A percentile compares a stretch with the other conserved stretches of the same genome.
Conservation (phyloP, 805 yeast species). For the Kazachstania martiniae region DNA sequence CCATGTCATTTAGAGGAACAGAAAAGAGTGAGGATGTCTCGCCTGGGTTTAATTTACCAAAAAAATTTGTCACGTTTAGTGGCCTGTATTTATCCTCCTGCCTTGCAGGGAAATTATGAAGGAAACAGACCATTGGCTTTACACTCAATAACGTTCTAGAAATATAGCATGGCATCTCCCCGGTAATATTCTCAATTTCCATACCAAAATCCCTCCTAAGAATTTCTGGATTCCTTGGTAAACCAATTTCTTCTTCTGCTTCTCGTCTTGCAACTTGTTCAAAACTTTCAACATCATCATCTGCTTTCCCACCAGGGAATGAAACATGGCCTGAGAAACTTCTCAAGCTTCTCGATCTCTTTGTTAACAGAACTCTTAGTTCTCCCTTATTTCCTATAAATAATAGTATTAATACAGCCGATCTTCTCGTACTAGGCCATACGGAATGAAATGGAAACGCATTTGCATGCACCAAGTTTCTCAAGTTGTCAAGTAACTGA, state of each 20-base stretch:
- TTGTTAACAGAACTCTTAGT: conserved; percentile 66
- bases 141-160: conserved; percentile 78
- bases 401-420: conserved; percentile 68
- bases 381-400: conserved; percentile 68
- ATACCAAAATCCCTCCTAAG: conserved; percentile 40
- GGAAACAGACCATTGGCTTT: conserved; percentile 64
- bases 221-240: conserved; percentile 38
- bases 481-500: conserved; percentile 13
- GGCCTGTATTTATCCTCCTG: conserved; percentile 20
- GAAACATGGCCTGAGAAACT: conserved; percentile 86
- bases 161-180: conserved; percentile 64
- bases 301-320: conserved; percentile 91
- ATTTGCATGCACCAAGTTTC: conserved; percentile 8
- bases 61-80: conserved; percentile 21
- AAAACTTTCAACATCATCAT: conserved; percentile 50
- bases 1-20: conserved; percentile 55
- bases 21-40: conserved; percentile 64
- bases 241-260: conserved; percentile 78
- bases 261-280: conserved; percentile 74
- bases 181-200: conserved; percentile 43
- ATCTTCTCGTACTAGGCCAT: conserved; percentile 69
- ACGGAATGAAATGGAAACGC: conserved; percentile 30
- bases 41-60: conserved; percentile 56
- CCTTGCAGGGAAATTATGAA: conserved; percentile 26
- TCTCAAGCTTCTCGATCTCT: conserved; percentile 56